phyloP scores from a whole-genome alignment of 2,329 filamentous ascomycete species.

The Ciborinia camelliae region DNA sequence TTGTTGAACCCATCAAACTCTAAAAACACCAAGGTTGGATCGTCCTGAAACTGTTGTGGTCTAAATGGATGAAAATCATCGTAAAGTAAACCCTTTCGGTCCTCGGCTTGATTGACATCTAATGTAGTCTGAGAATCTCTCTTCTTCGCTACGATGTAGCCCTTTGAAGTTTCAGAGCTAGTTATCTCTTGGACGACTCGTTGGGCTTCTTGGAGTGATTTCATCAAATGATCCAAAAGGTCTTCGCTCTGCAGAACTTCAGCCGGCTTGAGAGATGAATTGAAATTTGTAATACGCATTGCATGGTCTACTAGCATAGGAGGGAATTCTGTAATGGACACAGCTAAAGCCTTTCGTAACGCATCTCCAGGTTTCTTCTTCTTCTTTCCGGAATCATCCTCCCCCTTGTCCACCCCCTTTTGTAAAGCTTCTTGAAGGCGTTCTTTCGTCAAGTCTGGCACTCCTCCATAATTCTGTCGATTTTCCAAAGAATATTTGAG shows the following conservation, averaged over 20 bases:
- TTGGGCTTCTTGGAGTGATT: constrained; percentile 66
- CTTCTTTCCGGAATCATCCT: constrained; percentile 56
- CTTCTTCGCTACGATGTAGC: constrained; percentile 83
- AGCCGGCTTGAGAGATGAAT: constrained; percentile 63
- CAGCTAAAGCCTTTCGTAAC: constrained; percentile 74
- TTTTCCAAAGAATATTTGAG: constrained; percentile 75
- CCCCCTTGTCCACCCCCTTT: constrained; percentile 58
- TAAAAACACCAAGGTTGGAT: constrained; percentile 63
- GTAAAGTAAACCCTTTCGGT: constrained; percentile 59
- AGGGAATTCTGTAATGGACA: constrained; percentile 83
- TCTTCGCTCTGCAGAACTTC: constrained; percentile 65
- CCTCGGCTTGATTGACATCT: constrained; percentile 38
- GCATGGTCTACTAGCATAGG: constrained; percentile 86
- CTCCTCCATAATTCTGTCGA: constrained; percentile 76
- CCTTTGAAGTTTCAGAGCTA: constrained; percentile 61
- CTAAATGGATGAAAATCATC: constrained; percentile 95
- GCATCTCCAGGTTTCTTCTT: constrained; percentile 73
- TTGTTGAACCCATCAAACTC: constrained; percentile 85
- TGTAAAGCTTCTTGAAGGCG: constrained; percentile 67
- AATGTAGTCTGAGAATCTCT: constrained; percentile 35
- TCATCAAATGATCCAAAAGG: constrained; percentile 63
- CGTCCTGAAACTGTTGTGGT: constrained; percentile 72
- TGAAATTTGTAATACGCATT: constrained; percentile 66
- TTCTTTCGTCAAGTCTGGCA: constrained; percentile 71
- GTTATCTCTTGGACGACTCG: constrained; percentile 67